Conservation (phyloP, 495 filamentous ascomycete genomes). For the Cercophora sp. region DNA sequence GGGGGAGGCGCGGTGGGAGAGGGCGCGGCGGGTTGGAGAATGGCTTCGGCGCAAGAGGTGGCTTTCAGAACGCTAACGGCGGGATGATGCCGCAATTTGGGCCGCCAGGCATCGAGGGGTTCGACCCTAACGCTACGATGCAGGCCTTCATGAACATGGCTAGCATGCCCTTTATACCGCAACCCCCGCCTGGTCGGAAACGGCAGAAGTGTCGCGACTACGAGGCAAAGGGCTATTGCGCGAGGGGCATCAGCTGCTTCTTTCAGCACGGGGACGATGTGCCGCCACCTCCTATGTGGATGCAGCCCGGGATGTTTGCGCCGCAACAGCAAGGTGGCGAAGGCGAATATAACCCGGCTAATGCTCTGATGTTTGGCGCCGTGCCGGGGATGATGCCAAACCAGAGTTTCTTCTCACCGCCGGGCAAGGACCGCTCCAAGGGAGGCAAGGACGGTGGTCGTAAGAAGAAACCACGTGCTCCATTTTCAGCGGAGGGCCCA, state of each 20-base stretch:
- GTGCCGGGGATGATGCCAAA: conserved; percentile 2
- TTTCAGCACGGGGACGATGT: conserved; percentile 68
- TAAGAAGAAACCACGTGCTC: conserved; percentile 42
- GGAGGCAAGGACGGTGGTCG: conserved; percentile 13
- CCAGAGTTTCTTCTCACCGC: too few relatives aligned
- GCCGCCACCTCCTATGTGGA: conserved; percentile 7
- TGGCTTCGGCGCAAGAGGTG: neutral
- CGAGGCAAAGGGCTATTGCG: conserved; percentile 83
- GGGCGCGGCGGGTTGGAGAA: conserved; percentile 27
- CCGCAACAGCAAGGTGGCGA: conserved; percentile 32
- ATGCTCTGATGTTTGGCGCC: conserved; percentile 34
- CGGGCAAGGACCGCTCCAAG: conserved; percentile 1
- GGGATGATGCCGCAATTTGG: neutral
- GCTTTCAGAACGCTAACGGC: neutral
- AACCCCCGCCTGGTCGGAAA: conserved; percentile 34
- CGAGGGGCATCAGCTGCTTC: conserved; percentile 64
- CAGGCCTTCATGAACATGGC: conserved; percentile 55
- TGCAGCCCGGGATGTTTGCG: neutral
- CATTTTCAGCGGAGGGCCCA: conserved; percentile 73
- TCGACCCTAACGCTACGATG: too few relatives aligned
- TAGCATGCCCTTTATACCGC: conserved; percentile 48
- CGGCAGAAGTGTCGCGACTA: conserved; percentile 75
- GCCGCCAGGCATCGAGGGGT: too few relatives aligned
- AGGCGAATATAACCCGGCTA: conserved; percentile 79
- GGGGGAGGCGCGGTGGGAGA: conserved; percentile 57